Base-by-base conservation (phyloP, 83 land plant genomes). In the Picea engelmannii region DNA sequence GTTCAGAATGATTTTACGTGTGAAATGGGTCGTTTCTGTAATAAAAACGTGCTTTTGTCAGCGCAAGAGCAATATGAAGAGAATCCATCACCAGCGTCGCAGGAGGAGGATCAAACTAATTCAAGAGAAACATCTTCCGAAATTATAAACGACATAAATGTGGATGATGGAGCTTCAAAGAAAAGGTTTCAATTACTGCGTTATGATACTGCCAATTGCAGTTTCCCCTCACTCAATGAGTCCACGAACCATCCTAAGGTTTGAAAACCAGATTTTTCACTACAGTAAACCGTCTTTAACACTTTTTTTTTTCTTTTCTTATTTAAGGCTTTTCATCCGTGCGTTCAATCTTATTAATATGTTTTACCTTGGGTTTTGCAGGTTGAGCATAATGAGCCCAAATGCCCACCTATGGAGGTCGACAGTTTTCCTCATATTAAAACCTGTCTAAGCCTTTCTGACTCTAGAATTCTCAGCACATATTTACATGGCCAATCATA, bases 121-220 rank as follows among this genome's bases (percentile, higher is more conserved):
- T 70, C 75, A 70, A 6, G n/a, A 18, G 49, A 70, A 70, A 11
- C 77, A 15, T 74, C 77, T 49, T 74, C 24, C 5, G 77, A 74
- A 74, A 24, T 21, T 47, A 20, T 21, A 74, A 23, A 74, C 6
- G 77, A 74, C 24, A 4, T 58, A 17, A 58, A 13, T 58, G 15
- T 4, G 4, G 60, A 58, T 58, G 49, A 44, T 20, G 58, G 58
- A 74, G 17, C 5, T 74, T 8, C 55, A 4, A 73, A 74, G 16
- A 74, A 17, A 74, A 44, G 15, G 59, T 21, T 13, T 2, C 75
- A 6, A 6, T 70, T 58, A 58, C 60, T 15, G 3, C 16, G 16
- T 58, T 12, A 58, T 58, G 60, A 58, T 13, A 13, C 60, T 58
- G 60, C 60, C 17, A 58, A 58, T n/a, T n/a, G n/a, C n/a, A n/a